Conservation (phyloP, 164 flowering plant species). For the Magnolia kwangsiensis region DNA sequence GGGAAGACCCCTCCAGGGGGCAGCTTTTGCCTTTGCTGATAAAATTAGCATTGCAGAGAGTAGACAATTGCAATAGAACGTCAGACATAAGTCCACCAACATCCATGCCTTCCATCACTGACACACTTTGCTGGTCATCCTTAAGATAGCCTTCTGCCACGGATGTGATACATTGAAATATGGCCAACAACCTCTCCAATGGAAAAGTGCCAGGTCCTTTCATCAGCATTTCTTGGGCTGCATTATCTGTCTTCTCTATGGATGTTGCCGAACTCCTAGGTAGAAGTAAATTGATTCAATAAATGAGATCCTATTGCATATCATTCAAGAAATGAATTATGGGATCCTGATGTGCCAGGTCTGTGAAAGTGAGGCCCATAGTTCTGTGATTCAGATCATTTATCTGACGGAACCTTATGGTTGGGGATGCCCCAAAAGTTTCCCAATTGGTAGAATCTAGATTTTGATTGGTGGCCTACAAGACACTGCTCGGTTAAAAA, state of each 20-base stretch:
- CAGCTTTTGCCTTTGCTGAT: constrained; percentile 83
- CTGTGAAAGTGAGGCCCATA: background rate
- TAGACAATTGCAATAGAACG: constrained; percentile 85
- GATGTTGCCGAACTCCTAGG: constrained; percentile 63
- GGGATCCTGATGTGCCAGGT: background rate
- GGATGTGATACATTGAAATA: constrained; percentile 85
- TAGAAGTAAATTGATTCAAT: background rate
- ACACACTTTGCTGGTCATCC: constrained; percentile 38
- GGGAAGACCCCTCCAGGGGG: constrained; percentile 82
- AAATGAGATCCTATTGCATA: background rate
- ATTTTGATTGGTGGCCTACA: background rate
- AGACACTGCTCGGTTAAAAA: background rate
- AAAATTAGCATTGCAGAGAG: constrained; percentile 88
- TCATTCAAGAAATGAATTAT: background rate
- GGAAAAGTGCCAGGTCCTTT: constrained; percentile 97
- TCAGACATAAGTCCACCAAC: constrained; percentile 64
- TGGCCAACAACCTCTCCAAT: constrained; percentile 85
- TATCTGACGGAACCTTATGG: background rate
- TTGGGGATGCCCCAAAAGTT: background rate
- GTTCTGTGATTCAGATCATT: background rate
- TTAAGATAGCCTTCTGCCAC: constrained; percentile 46
- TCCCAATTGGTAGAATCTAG: background rate
- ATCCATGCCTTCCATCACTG: constrained; percentile 27
- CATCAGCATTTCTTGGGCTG: constrained; percentile 68
- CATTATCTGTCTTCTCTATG: constrained; percentile 58